A percentile compares a stretch with the other conserved stretches of the same genome.
These are phyloP conservation scores for Nepenthes gracilis DNA, from an alignment of 148 eudicot species.

Conservation along the genomic window DNA sequence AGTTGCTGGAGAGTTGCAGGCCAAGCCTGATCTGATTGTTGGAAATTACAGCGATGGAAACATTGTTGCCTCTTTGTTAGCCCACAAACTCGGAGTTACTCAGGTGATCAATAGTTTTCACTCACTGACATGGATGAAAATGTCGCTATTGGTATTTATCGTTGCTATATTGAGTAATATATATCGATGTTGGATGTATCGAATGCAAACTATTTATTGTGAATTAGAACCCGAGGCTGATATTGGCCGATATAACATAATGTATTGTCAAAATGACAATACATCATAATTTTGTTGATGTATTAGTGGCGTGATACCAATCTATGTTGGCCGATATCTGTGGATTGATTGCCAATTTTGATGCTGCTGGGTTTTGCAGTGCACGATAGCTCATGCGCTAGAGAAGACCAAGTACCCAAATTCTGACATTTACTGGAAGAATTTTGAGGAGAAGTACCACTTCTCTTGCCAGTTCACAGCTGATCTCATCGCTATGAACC, in stretches of 20 bases:
- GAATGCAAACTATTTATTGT: no score
- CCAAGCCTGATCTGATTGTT: conserved; percentile 84
- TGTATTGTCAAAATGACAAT: no score
- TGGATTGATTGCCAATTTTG: not conserved
- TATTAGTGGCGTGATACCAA: no score
- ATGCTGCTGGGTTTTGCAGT: conserved; percentile 18
- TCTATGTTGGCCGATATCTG: not conserved
- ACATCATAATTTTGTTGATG: no score
- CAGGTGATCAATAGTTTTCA: conserved; percentile 31
- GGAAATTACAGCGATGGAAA: conserved; percentile 99
- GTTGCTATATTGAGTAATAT: no score
- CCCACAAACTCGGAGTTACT: conserved; percentile 86
- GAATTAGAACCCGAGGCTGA: no score
- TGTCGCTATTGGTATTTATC: no score
- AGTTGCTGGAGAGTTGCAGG: conserved; percentile 61
- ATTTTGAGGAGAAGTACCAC: conserved; percentile 90
- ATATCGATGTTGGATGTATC: no score
- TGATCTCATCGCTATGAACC: conserved; percentile 96
- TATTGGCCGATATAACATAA: no score
- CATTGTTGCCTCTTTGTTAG: conserved; percentile 88
- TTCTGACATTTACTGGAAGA: conserved; percentile 84
- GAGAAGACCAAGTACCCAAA: conserved; percentile 97
- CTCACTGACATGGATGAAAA: not conserved
- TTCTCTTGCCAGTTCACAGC: conserved; percentile 95
- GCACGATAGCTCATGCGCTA: conserved; percentile 95